Base-by-base conservation (phyloP, 1,284 basidiomycete genomes). In the Pseudozyma sp. region DNA sequence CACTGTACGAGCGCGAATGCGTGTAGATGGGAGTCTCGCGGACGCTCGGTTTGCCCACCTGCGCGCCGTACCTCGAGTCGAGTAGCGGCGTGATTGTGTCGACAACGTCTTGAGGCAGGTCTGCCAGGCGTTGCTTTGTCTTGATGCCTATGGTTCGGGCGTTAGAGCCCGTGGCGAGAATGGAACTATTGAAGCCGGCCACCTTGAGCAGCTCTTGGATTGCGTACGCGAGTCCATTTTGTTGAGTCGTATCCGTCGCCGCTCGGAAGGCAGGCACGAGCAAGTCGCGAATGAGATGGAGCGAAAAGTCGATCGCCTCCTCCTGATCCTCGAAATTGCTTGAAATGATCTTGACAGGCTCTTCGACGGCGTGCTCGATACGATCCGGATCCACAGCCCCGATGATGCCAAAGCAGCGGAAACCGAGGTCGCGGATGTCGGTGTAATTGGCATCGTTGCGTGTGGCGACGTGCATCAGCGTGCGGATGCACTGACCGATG, bases 381-480 rank as follows among this genome's bases (percentile, higher is more conserved):
- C 97, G 89, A 86, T 99, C 97, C 0, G 97, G 95, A 85, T 99
- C 97, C 17, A 97, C 88, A 1, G 97, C 97, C 7, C 97, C 97
- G 5, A 99, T 85, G n/a, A 93, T 89, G 1, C 96, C 94, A 53
- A 99, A 90, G 83, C 94, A 97, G 81, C 97, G 93, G 80, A 92
- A 94, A 89, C 40, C 94, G 29, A 83, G 54, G 34, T 77, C 70
- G 81, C 7, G 88, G 81, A 59, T 94, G 90, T 72, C 71, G n/a
- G 57, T 57, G 33, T 84, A 82, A 24, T 79, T 68, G 4, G 89
- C 89, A 7, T 89, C 91, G 54, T 93, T 92, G 13, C 93, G 89
- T 47, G 90, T 90, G 0, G 91, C 90, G 0, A 91, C 90, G 13
- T 88, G 84, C 55, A 97, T 88, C 6, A 99, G 86, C 1, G 89